Percentiles rank a stretch among this genome's conserved stretches.
phyloP scores from a whole-genome alignment of 140 eudicot species.

The Senecio squalidus region DNA sequence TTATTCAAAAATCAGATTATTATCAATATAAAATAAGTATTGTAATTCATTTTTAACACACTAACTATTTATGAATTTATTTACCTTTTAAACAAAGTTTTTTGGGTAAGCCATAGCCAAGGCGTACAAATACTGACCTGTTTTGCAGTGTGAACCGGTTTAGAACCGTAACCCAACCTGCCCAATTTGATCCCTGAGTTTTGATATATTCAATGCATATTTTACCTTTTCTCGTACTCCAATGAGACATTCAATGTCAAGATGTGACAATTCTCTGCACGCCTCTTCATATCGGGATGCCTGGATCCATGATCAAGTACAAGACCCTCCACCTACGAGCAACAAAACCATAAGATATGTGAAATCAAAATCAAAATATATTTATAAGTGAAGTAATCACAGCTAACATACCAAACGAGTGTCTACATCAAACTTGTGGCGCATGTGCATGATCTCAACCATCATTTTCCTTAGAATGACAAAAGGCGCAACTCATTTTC shows the following conservation, averaged over 20 bases:
- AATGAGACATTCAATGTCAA: conserved; percentile 81
- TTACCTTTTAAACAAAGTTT: no score
- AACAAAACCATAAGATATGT: conserved; percentile 1
- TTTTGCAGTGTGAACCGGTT: no score
- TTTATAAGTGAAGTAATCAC: neutral
- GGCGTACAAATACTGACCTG: no score
- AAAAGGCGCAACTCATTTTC: no score
- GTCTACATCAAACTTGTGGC: conserved; percentile 98
- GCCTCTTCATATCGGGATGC: conserved; percentile 91
- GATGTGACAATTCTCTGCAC: conserved; percentile 79
- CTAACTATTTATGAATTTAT: no score
- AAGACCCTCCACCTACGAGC: conserved; percentile 74
- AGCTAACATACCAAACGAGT: conserved; percentile 73
- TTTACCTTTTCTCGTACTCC: conserved; percentile 90
- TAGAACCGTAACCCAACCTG: no score
- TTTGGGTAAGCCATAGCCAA: no score
- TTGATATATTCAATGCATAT: neutral
- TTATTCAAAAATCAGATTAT: no score
- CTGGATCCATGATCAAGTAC: conserved; percentile 95
- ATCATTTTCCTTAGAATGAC: no score
- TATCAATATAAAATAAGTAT: no score
- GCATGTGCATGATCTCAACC: conserved; percentile 99
- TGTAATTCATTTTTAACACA: no score
- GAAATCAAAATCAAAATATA: neutral
- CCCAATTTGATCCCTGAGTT: neutral